A percentile compares a stretch with the other conserved stretches of the same genome.
These are phyloP conservation scores for Yarrowia bubula DNA, from an alignment of 805 yeast species.

Conservation along the genomic window DNA sequence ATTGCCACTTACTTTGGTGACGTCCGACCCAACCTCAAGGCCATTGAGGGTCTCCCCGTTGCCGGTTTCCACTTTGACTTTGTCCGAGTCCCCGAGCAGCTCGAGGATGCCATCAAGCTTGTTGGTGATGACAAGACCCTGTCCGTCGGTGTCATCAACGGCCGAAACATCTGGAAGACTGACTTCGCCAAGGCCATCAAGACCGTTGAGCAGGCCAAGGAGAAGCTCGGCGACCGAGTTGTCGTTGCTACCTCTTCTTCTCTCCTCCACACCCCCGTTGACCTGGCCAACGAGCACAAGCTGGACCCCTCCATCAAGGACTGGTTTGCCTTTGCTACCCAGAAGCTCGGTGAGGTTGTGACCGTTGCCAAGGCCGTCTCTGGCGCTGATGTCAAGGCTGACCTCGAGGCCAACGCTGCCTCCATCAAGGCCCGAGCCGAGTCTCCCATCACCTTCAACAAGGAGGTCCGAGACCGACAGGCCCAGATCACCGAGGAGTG, in stretches of 20 bases:
- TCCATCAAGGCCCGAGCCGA: slow-evolving; percentile 81
- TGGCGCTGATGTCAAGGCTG: slow-evolving; percentile 60
- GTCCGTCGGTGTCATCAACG: slow-evolving; percentile 96
- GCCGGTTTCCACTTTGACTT: slow-evolving; percentile 96
- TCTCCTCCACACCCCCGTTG: slow-evolving; percentile 97
- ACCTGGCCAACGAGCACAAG: slow-evolving; percentile 87
- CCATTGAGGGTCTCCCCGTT: slow-evolving; percentile 88
- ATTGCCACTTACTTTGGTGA: slow-evolving; percentile 97
- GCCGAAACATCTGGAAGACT: slow-evolving; percentile 99
- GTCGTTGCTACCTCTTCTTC: slow-evolving; percentile 95
- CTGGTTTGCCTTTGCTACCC: slow-evolving; percentile 98
- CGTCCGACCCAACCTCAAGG: slow-evolving; percentile 90
- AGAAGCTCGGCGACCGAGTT: slow-evolving; percentile 74
- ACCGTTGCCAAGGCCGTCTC: slow-evolving; percentile 82
- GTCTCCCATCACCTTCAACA: slow-evolving; percentile 87
- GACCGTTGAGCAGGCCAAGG: slow-evolving; percentile 77
- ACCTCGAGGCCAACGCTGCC: slow-evolving; percentile 80
- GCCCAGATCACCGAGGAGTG: slow-evolving; percentile 60
- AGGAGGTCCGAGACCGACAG: slow-evolving; percentile 84
- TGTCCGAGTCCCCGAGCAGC: slow-evolving; percentile 94
- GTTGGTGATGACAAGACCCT: slow-evolving; percentile 69
- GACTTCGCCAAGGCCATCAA: slow-evolving; percentile 84
- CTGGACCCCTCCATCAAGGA: slow-evolving; percentile 87
- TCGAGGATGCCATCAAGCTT: slow-evolving; percentile 72
- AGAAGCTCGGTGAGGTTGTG: slow-evolving; percentile 90